Base-by-base conservation (phyloP, 2,329 filamentous ascomycete species). In the Graphilbum ipis-grandicollis region DNA sequence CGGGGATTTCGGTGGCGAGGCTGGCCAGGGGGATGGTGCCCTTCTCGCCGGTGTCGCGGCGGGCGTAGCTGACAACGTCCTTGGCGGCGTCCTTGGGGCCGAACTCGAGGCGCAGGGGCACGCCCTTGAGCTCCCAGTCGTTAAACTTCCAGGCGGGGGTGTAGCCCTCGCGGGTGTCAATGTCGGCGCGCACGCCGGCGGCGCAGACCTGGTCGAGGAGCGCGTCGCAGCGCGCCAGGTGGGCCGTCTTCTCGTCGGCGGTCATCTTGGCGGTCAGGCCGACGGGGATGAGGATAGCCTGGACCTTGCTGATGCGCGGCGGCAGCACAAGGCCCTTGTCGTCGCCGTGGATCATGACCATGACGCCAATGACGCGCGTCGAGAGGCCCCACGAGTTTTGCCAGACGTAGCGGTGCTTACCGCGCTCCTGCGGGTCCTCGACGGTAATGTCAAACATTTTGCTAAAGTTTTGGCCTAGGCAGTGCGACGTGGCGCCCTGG, bases 361-460 rank as follows among this genome's bases (percentile, higher is more conserved):
- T 96, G 56, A 96, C 85, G 62, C 90, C 92, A 46, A 98, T 93
- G 39, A 88, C 84, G 54, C 90, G 84, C 38, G 90, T 98, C 1
- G 88, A 96, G 42, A 98, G 72, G 59, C 90, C 90, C 90, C 90
- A 98, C 13, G 85, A 94, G 66, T 98, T 98, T 58, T 98, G 90
- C 86, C 88, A 96, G 39, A 96, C 86, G 52, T 88, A 65, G 39
- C 94, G 63, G 51, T 84, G 77, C 47, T 77, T 69, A 46, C 81
- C 80, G 60, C 82, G 79, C 56, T 90, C 70, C 41, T 67, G 65
- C 19, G 90, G 90, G 52, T 98, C 86, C 57, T 98, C 88, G 22
- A 98, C 84, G 1, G 80, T 93, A 56, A 98, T 96, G 57, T 90
- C 80, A 56, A 96, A 98, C 45, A 98, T 98, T 62, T 92, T 94